phyloP scores from a whole-genome alignment of 129 eudicot species.

The Saussurea involucrata region DNA sequence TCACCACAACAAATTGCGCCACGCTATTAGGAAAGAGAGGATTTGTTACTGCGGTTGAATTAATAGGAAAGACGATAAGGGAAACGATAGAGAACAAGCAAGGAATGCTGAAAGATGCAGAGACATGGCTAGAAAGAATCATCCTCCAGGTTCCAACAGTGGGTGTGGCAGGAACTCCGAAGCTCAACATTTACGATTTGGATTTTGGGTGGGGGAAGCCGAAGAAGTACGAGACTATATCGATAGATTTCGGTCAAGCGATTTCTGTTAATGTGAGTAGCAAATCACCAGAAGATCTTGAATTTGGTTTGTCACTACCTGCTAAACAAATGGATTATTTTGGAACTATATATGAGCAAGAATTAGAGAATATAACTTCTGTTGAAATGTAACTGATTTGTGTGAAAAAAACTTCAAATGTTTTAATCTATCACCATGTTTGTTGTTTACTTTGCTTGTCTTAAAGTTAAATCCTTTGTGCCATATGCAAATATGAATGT shows the following conservation, averaged over 20 bases:
- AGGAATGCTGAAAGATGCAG: conserved; percentile 13
- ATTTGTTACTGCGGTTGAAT: conserved; percentile 18
- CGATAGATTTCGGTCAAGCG: conserved; percentile 20
- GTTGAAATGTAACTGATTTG: too few species aligned
- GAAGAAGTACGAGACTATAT: conserved; percentile 27
- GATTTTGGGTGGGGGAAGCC: conserved; percentile 59
- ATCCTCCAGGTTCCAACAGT: neutral
- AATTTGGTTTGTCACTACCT: conserved; percentile 39
- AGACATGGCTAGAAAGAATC: neutral
- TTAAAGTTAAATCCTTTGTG: too few species aligned
- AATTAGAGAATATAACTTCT: neutral
- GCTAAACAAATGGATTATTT: conserved; percentile 33
- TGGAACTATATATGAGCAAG: conserved; percentile 1
- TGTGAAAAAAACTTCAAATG: too few species aligned
- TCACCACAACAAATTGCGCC: neutral
- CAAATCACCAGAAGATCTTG: conserved; percentile 31
- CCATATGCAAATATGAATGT: too few species aligned
- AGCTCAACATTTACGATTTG: conserved; percentile 19
- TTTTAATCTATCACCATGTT: too few species aligned
- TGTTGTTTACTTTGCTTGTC: too few species aligned
- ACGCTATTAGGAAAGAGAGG: conserved; percentile 24
- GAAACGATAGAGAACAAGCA: neutral
- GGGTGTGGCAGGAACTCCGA: conserved; percentile 45
- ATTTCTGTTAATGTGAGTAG: conserved; percentile 31
- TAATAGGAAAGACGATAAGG: conserved; percentile 5